Evolutionary conservation across 176 grass and related monocot genomes (phyloP).

Genomic region (Paspalum notatum): DNA sequence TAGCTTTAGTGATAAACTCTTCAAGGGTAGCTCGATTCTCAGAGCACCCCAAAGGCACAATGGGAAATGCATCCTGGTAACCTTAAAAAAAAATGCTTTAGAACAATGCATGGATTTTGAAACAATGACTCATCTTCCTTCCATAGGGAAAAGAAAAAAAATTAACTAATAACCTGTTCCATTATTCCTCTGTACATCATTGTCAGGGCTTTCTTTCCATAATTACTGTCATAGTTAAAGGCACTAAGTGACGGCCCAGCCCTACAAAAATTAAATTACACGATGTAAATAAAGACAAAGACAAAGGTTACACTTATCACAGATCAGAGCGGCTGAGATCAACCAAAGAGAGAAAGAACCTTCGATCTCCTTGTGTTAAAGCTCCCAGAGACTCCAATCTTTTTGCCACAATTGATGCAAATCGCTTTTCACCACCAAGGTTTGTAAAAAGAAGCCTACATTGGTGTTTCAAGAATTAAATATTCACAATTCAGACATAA

Average conservation of each 20-base stretch:
- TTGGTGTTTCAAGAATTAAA: constrained; percentile 32
- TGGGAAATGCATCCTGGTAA: constrained; percentile 65
- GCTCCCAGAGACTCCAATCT: constrained; percentile 95
- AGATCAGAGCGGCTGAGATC: neutral
- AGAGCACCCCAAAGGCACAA: constrained; percentile 85
- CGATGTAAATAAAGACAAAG: constrained; percentile 18
- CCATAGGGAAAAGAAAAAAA: neutral
- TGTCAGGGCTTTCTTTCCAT: constrained; percentile 77
- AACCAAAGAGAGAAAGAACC: constrained; percentile 49
- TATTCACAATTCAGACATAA: constrained; percentile 11
- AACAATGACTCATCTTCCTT: neutral
- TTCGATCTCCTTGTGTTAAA: constrained; percentile 98
- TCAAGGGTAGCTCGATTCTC: constrained; percentile 56
- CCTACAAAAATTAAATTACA: constrained; percentile 46
- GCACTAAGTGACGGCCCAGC: constrained; percentile 83
- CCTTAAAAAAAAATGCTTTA: constrained; percentile 44
- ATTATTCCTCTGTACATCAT: constrained; percentile 96
- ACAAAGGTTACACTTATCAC: constrained; percentile 7
- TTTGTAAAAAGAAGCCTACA: constrained; percentile 93
- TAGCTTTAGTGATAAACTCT: constrained; percentile 76
- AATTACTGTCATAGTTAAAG: constrained; percentile 92
- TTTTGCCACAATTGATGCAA: constrained; percentile 98
- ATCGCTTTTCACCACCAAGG: constrained; percentile 93
- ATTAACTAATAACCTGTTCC: constrained; percentile 64
- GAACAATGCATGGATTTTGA: constrained; percentile 1